Base-by-base conservation (phyloP, 2,329 filamentous ascomycete genomes). In the Endoconidiophora polonica region DNA sequence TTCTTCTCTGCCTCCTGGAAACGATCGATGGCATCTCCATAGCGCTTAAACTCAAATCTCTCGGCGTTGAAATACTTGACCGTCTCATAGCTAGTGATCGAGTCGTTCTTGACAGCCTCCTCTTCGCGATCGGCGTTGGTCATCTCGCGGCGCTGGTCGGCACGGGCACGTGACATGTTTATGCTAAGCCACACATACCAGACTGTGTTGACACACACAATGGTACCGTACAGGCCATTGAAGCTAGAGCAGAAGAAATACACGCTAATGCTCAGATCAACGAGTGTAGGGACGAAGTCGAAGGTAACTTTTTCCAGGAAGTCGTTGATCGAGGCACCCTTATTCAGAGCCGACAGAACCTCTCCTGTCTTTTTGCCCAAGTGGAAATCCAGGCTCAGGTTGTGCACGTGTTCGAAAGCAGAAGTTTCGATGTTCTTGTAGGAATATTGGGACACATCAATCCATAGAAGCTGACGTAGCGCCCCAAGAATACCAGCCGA, bases 291-390 rank as follows among this genome's bases (percentile, higher is more conserved):
- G 12, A 94, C 74, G 7, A 98, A 86, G 61, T 93, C 85, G 61
- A 98, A 98, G 0, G 90, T 96, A 56, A 95, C 79, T 64, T 94
- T 87, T 65, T 96, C 91, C 51, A 98, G 74, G 62, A 98, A 98
- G 4, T 83, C 86, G 60, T 96, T 96, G 69, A 98, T 94, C 2
- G 90, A 85, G 54, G 83, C 88, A 43, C 91, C 91, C 64, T 98
- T 98, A 68, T 91, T 94, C 56, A 98, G 72, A 1, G 91, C 91
- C 12, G 90, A 96, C 14, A 96, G 70, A 7, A 98, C 87, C 65
- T 98, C 91, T 55, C 91, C 91, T 0, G 91, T 98, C 60, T 90
- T 86, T 67, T 98, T 98, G 48, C 86, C 87, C 2, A 96, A 75
- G 61, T 98, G 91, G 60, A 98, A 98, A 62, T 96, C 91, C 56